Base-by-base conservation (phyloP, 331 rosid species). In the Malus hybrid region DNA sequence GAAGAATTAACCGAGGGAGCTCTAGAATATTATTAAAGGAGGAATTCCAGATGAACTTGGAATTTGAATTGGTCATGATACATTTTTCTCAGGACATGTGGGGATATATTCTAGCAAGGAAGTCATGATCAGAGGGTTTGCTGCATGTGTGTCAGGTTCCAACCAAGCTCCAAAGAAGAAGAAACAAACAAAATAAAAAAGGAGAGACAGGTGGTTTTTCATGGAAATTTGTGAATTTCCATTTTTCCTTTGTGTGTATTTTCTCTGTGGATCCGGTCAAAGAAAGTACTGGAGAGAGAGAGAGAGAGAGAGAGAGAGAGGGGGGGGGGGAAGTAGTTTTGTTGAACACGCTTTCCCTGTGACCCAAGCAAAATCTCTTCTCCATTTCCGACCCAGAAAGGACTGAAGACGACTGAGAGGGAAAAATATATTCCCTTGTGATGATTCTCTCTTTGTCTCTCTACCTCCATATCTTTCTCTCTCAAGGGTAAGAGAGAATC, bases 191-290 rank as follows among this genome's bases (percentile, higher is more conserved):
- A 67, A 50, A 73, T 3, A 70, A 34, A 76, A 54, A 19, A 50
- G 72, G 7, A 67, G 24, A 57, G 52, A 75, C 60, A 70, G 34
- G 73, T n/a, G 32, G 22, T 33, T 50, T 65, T 50, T 76, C 62
- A 24, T 76, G 54, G n/a, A 19, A 39, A 80, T 61, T 42, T 24
- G 65, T 32, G 73, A 70, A 69, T 34, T 50, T 20, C 48, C 34
- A 34, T 2, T 57, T 67, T 57, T 39, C 67, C 82, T 7, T 32
- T 18, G 19, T 62, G 66, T 28, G 5, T 62, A 27, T 32, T 33
- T 14, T 9, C 15, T 65, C 18, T 10, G 27, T 65, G 79, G 89
- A 91, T 89, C 83, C 71, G 88, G 93, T 91, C 89, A 91, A 89
- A 85, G 90, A 32, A 80, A 83, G 90, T 83, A 88, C 91, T 71